phyloP scores from a whole-genome alignment of 1,284 basidiomycete genomes.

The Austropuccinia psidii region DNA sequence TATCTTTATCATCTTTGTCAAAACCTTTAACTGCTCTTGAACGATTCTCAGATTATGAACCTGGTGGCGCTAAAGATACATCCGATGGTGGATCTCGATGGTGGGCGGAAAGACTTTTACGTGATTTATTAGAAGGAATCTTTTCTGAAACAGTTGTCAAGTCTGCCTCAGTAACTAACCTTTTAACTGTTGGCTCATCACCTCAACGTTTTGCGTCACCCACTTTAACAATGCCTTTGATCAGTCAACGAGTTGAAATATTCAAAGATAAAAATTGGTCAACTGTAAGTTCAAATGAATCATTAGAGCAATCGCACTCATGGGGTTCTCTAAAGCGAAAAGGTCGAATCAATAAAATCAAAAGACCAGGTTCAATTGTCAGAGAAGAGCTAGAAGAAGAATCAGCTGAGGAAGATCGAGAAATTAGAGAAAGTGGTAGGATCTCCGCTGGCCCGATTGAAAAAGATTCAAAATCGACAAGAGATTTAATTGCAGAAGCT shows the following conservation, averaged over 20 bases:
- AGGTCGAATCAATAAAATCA: no score
- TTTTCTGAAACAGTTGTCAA: slow-evolving; percentile 27
- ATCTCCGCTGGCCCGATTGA: no score
- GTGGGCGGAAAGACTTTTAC: slow-evolving; percentile 30
- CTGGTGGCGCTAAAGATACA: slow-evolving; percentile 13
- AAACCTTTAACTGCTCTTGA: not conserved
- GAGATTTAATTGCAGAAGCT: slow-evolving; percentile 6
- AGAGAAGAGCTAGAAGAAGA: no score
- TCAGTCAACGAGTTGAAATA: not conserved
- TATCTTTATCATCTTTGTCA: not conserved
- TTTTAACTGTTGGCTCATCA: not conserved
- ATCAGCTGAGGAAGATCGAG: no score
- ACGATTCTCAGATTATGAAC: slow-evolving; percentile 23
- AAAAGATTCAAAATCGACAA: not conserved
- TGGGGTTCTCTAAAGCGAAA: no score
- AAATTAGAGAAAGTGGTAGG: no score
- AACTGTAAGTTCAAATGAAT: no score
- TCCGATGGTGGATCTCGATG: slow-evolving; percentile 18
- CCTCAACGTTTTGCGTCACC: not conserved
- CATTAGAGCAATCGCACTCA: no score
- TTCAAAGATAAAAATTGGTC: no score
- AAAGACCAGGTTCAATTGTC: no score
- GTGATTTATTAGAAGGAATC: slow-evolving; percentile 34
- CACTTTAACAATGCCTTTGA: not conserved
- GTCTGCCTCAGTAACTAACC: not conserved